Conservation (phyloP, 805 yeast species). For the Candida chilensis region DNA sequence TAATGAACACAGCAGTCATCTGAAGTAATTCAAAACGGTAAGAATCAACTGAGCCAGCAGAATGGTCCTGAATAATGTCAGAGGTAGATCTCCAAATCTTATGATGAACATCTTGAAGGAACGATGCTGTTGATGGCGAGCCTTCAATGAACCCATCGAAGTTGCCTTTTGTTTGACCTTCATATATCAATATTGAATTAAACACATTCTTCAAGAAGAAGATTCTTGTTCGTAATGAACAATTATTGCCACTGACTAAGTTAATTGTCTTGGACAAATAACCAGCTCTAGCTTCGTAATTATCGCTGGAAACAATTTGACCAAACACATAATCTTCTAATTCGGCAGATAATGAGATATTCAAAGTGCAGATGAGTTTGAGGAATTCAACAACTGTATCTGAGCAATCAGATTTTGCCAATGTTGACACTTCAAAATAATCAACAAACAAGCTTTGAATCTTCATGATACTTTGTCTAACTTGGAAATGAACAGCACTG, state of each 20-base stretch:
- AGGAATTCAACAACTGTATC: conserved; percentile 29
- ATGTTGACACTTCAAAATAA: conserved; percentile 19
- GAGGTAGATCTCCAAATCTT: conserved; percentile 67
- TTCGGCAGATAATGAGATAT: conserved; percentile 31
- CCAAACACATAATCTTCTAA: conserved; percentile 52
- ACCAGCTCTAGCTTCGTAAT: conserved; percentile 33
- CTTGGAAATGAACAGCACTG: conserved; percentile 59
- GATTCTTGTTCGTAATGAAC: conserved; percentile 42
- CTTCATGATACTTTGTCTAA: conserved; percentile 58
- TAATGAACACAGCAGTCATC: conserved; percentile 67
- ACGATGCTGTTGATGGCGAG: conserved; percentile 25
- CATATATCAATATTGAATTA: conserved; percentile 56
- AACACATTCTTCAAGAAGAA: conserved; percentile 49
- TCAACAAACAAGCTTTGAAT: conserved; percentile 42
- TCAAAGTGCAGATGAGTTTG: conserved; percentile 33
- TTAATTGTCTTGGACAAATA: conserved; percentile 46
- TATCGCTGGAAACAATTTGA: conserved; percentile 41
- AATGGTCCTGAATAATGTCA: conserved; percentile 39
- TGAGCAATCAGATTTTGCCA: conserved; percentile 19
- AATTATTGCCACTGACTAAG: conserved; percentile 34
- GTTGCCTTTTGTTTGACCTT: conserved; percentile 40
- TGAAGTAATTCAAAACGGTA: conserved; percentile 75
- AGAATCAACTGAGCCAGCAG: conserved; percentile 64
- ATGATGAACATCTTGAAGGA: conserved; percentile 58
- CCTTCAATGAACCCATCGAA: conserved; percentile 32